These are phyloP conservation scores for Amaranthus cruentus DNA, from an alignment of 148 eudicot genomes.

Conservation along the genomic window DNA sequence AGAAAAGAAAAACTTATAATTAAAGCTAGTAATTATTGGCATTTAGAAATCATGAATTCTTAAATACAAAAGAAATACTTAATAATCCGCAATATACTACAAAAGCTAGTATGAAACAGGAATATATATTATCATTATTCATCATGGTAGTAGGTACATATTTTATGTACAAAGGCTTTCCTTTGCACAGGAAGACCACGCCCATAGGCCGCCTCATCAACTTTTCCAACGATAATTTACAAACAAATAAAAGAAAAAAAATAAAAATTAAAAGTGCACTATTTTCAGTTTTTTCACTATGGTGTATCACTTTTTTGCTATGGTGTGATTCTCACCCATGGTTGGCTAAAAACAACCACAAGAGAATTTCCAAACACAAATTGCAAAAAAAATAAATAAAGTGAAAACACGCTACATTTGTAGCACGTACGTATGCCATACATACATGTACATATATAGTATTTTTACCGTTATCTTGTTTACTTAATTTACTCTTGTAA, in stretches of 20 bases:
- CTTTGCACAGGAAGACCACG: slow-evolving; percentile 27
- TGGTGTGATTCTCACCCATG: slow-evolving; percentile 22
- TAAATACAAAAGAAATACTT: too few relatives aligned
- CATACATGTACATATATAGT: not conserved
- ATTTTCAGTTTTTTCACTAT: slow-evolving; percentile 10
- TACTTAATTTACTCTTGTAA: not conserved
- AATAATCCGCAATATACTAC: too few relatives aligned
- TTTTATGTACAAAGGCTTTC: slow-evolving; percentile 32
- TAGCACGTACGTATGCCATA: slow-evolving; percentile 4
- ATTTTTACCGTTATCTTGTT: not conserved
- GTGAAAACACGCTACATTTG: slow-evolving; percentile 11
- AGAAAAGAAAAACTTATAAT: too few relatives aligned
- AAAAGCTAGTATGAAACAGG: not conserved
- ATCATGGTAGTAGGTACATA: slow-evolving; percentile 17
- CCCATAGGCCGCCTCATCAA: slow-evolving; percentile 13
- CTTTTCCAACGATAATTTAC: slow-evolving; percentile 29
- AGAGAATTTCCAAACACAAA: slow-evolving; percentile 11
- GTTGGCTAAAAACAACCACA: slow-evolving; percentile 28
- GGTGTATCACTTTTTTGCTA: slow-evolving; percentile 15
- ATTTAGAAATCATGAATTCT: too few relatives aligned
- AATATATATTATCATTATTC: slow-evolving; percentile 14
- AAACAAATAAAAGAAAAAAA: slow-evolving; percentile 7
- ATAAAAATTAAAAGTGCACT: not conserved
- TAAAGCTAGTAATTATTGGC: too few relatives aligned
- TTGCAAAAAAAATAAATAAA: slow-evolving; percentile 2